Percentiles rank a stretch among this genome's conserved stretches.
Conservation (phyloP, 495 filamentous ascomycete species). For the Hyaloscypha bicolor region DNA sequence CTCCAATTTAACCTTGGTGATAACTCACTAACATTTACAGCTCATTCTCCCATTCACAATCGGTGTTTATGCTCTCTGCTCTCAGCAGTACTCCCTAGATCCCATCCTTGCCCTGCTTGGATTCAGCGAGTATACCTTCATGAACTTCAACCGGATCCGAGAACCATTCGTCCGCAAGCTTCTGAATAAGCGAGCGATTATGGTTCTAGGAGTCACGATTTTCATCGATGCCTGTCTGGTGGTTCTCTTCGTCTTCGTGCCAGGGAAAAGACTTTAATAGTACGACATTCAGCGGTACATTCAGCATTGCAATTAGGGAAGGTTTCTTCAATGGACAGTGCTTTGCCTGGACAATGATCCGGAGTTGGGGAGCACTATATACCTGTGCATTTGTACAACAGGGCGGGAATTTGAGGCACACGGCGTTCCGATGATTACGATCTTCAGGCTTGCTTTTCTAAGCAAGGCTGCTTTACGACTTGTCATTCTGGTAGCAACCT, state of each 20-base stretch:
- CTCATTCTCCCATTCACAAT: conserved; percentile 92
- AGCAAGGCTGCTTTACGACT: conserved; percentile 6
- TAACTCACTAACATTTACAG: conserved; percentile 48
- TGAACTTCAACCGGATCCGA: conserved; percentile 80
- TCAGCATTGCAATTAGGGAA: conserved; percentile 13
- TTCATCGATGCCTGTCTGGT: conserved; percentile 75
- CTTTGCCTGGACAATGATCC: too few relatives aligned
- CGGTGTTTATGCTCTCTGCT: conserved; percentile 82
- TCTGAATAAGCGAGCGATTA: conserved; percentile 75
- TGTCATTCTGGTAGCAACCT: conserved; percentile 7
- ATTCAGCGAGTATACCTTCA: conserved; percentile 92
- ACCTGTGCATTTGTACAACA: background rate
- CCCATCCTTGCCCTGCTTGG: conserved; percentile 88
- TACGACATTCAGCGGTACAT: background rate
- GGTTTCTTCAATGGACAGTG: background rate
- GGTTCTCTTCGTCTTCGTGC: conserved; percentile 88
- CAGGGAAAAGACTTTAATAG: conserved; percentile 76
- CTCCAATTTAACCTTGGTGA: background rate
- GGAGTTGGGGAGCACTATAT: background rate
- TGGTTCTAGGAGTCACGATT: conserved; percentile 71
- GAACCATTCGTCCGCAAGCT: conserved; percentile 89
- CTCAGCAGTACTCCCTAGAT: conserved; percentile 93
- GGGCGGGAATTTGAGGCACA: background rate
- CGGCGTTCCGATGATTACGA: background rate
- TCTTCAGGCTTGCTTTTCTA: background rate